These are phyloP conservation scores for Mucor saturninus DNA, from an alignment of 371 early-diverging fungal genomes.

Conservation along the genomic window DNA sequence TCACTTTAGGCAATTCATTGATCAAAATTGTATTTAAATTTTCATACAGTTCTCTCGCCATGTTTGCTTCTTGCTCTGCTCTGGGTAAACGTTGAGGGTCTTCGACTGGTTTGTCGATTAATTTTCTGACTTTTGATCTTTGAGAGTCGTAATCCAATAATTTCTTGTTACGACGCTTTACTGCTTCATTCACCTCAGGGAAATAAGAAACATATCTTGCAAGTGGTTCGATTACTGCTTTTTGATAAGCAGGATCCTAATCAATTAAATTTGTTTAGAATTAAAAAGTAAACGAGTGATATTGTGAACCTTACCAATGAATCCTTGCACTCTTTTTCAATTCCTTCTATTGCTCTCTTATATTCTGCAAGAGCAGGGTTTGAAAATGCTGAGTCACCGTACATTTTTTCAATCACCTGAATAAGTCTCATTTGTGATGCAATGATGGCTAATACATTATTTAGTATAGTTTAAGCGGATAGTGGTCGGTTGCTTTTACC, in stretches of 20 bases:
- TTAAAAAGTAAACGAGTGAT: too few species aligned
- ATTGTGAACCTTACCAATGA: constrained; percentile 58
- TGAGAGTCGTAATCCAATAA: constrained; percentile 86
- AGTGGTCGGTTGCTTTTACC: constrained; percentile 30
- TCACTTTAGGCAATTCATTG: constrained; percentile 86
- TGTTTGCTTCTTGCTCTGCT: constrained; percentile 75
- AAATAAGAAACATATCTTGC: constrained; percentile 82
- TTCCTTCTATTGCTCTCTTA: constrained; percentile 73
- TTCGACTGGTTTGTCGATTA: constrained; percentile 78
- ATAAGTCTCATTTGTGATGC: constrained; percentile 83
- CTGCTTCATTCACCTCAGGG: constrained; percentile 88
- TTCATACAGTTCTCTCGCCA: constrained; percentile 79
- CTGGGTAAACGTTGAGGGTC: constrained; percentile 68
- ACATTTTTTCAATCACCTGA: constrained; percentile 79
- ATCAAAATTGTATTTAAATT: constrained; percentile 77
- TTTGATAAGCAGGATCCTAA: constrained; percentile 76
- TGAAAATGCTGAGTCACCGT: constrained; percentile 57
- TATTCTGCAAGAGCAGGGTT: constrained; percentile 65
- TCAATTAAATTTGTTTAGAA: background rate
- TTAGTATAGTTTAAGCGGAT: too few species aligned
- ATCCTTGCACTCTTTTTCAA: constrained; percentile 79
- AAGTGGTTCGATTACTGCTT: constrained; percentile 85
- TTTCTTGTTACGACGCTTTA: constrained; percentile 83
- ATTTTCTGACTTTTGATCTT: constrained; percentile 70
- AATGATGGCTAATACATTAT: constrained; percentile 69